These are phyloP conservation scores for Parafenestella ontariensis DNA, from an alignment of 2,329 filamentous ascomycete species.

Conservation along the genomic window DNA sequence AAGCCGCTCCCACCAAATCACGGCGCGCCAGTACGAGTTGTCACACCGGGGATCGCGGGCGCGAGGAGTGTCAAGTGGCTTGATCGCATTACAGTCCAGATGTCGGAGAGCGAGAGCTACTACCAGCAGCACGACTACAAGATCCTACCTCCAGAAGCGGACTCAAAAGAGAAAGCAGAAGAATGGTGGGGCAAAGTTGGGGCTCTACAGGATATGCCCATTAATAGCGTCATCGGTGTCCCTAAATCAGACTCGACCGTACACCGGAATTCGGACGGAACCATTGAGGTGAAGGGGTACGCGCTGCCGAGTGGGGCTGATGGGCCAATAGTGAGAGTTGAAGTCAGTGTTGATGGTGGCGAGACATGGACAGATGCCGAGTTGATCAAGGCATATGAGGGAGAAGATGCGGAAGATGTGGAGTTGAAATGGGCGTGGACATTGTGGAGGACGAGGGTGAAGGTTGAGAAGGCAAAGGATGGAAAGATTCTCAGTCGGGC, in stretches of 20 bases:
- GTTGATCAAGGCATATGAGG: constrained; percentile 34
- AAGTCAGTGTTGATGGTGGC: constrained; percentile 61
- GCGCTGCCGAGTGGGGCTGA: constrained; percentile 61
- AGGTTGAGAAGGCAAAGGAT: constrained; percentile 50
- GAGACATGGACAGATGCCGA: constrained; percentile 59
- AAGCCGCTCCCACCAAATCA: constrained; percentile 56
- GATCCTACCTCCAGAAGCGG: constrained; percentile 61
- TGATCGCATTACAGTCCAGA: constrained; percentile 60
- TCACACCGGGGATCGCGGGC: constrained; percentile 62
- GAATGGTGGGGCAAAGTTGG: constrained; percentile 60
- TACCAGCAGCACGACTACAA: constrained; percentile 69
- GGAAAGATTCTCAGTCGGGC: constrained; percentile 61
- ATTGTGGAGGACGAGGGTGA: constrained; percentile 60
- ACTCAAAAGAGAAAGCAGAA: constrained; percentile 57
- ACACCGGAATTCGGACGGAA: constrained; percentile 47
- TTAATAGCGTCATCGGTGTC: constrained; percentile 62
- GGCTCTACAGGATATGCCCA: constrained; percentile 62
- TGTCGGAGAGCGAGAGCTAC: constrained; percentile 59
- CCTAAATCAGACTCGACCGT: constrained; percentile 57
- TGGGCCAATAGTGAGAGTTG: constrained; percentile 61
- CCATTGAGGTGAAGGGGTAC: constrained; percentile 61
- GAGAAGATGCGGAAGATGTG: constrained; percentile 19
- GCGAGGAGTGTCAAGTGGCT: constrained; percentile 65
- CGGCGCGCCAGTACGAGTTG: constrained; percentile 60
- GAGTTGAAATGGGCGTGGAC: constrained; percentile 64